A percentile compares a stretch with the other conserved stretches of the same genome.
phyloP scores from a whole-genome alignment of 441 rosid genomes.

The Adansonia rubrostipa region DNA sequence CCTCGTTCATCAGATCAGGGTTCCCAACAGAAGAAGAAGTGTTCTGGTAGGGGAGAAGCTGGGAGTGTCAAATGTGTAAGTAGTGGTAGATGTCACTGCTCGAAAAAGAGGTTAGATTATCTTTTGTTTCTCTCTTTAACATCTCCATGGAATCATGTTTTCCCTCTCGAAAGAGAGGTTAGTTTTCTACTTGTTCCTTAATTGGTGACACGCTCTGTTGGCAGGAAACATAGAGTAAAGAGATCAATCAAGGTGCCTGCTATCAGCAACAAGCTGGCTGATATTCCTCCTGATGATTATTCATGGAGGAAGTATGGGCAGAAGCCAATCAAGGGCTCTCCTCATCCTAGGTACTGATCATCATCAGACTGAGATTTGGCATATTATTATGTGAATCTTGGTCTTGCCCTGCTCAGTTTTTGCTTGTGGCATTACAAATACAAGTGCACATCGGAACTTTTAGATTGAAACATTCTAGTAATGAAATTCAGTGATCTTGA shows the following conservation, averaged over 20 bases:
- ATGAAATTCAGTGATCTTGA: neutral
- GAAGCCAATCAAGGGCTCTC: constrained; percentile 86
- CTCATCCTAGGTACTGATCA: constrained; percentile 66
- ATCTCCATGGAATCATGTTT: neutral
- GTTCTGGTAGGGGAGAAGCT: constrained; percentile 66
- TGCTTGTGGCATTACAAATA: neutral
- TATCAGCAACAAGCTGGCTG: constrained; percentile 78
- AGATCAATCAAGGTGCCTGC: constrained; percentile 50
- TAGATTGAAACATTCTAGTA: neutral
- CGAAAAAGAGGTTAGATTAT: constrained; percentile 67
- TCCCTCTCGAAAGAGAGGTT: neutral
- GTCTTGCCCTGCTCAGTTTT: neutral
- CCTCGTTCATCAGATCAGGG: constrained; percentile 66
- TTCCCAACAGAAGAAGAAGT: constrained; percentile 62
- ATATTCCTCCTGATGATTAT: constrained; percentile 81
- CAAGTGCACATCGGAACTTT: constrained; percentile 3
- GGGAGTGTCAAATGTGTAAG: constrained; percentile 68
- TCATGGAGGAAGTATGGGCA: constrained; percentile 87
- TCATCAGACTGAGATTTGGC: neutral
- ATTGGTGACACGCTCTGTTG: constrained; percentile 25
- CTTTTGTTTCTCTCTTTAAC: neutral
- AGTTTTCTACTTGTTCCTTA: neutral
- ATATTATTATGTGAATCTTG: neutral
- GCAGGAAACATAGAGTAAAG: constrained; percentile 75
- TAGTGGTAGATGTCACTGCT: constrained; percentile 70